Conservation (phyloP, 139 green algal species). For the Micractinium conductrix region DNA sequence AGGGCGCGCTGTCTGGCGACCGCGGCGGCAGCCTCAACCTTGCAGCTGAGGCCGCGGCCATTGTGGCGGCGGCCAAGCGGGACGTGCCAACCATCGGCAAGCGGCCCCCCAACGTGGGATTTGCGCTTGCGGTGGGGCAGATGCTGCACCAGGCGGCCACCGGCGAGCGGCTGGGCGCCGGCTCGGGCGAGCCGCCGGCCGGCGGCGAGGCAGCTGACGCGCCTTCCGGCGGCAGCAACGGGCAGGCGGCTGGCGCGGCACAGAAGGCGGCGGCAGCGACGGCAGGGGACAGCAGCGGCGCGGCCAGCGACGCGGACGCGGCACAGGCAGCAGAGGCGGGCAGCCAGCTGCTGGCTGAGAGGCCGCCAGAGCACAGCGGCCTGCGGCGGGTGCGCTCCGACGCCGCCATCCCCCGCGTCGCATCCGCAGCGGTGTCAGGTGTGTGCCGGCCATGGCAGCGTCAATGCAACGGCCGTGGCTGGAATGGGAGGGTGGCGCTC, state of each 20-base stretch:
- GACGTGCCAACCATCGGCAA: conserved; percentile 11
- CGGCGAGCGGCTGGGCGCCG: conserved; percentile 6
- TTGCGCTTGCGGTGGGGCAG: conserved; percentile 29
- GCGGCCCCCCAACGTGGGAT: conserved; percentile 28
- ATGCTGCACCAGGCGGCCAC: conserved; percentile 21
- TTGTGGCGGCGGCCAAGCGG: background rate
- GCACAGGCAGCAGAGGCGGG: background rate
- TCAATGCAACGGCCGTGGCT: too few relatives aligned
- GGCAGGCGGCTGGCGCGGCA: background rate
- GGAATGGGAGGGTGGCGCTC: too few relatives aligned
- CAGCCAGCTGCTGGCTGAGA: background rate
- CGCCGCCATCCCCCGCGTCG: background rate
- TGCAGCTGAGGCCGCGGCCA: background rate
- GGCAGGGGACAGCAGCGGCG: background rate
- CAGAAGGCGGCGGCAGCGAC: background rate
- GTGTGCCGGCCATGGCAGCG: too few relatives aligned
- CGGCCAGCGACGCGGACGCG: too few relatives aligned
- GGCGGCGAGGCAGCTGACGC: background rate
- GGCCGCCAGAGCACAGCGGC: background rate
- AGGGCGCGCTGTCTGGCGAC: background rate
- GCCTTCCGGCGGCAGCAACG: background rate
- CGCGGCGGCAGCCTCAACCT: background rate
- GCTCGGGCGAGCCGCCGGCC: background rate
- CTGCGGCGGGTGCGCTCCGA: background rate
- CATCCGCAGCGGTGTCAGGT: background rate